phyloP scores from a whole-genome alignment of 2,329 filamentous ascomycete genomes.

The Monosporascus ibericus region DNA sequence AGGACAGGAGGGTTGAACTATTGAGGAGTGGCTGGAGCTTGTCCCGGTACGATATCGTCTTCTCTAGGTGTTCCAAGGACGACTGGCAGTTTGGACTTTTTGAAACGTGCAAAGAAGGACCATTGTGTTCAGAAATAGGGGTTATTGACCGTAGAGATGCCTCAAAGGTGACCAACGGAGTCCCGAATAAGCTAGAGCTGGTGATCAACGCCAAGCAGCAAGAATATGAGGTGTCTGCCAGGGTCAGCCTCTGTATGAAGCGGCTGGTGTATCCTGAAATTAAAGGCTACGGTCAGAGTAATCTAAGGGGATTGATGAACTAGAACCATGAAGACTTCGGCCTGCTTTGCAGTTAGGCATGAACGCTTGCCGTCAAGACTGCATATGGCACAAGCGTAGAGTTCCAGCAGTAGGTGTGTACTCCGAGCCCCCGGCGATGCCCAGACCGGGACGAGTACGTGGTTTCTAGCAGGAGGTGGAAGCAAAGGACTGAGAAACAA shows the following conservation, averaged over 20 bases:
- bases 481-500: no score
- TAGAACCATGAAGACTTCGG: no score
- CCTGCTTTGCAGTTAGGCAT: no score
- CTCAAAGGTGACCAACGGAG: no score
- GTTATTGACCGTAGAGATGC: background rate
- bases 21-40: conserved; percentile 7
- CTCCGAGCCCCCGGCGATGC: no score
- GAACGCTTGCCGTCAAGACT: no score
- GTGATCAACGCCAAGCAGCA: background rate
- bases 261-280: background rate
- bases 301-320: no score
- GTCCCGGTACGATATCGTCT: conserved; percentile 8
- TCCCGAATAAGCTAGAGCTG: background rate
- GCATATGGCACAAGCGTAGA: no score
- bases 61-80: conserved; percentile 13
- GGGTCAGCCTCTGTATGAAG: background rate
- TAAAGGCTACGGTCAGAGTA: background rate
- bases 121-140: conserved; percentile 16
- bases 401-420: no score
- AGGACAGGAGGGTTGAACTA: conserved; percentile 11
- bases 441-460: no score
- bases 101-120: conserved; percentile 21
- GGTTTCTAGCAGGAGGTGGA: no score
- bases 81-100: conserved; percentile 18
- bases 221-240: no score